phyloP scores from a whole-genome alignment of 225 moss, liverwort and hornwort species.

The Takakia lepidozioides region DNA sequence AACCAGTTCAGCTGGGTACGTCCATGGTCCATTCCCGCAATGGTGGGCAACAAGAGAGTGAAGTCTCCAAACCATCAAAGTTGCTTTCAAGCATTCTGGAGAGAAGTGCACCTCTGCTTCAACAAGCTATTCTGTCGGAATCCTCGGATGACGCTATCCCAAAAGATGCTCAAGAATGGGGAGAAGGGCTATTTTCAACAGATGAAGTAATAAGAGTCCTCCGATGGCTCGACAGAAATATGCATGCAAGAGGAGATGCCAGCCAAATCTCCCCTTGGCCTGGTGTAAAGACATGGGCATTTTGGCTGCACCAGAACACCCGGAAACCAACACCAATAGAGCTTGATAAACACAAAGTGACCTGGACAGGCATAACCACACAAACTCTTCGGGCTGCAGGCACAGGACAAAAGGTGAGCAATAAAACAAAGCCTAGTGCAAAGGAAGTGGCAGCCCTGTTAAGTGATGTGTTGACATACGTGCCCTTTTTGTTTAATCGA shows the following conservation, averaged over 20 bases:
- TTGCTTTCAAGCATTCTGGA: too few species aligned
- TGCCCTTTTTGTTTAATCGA: conserved; percentile 18
- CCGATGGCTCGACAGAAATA: conserved; percentile 20
- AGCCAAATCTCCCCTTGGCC: conserved; percentile 19
- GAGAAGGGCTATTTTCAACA: conserved; percentile 20
- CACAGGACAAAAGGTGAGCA: not conserved
- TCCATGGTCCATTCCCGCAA: too few species aligned
- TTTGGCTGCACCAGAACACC: conserved; percentile 29
- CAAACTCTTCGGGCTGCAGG: conserved; percentile 15
- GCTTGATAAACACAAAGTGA: conserved; percentile 16
- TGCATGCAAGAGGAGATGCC: conserved; percentile 13
- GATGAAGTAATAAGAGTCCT: conserved; percentile 20
- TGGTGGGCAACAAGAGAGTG: too few species aligned
- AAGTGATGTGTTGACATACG: conserved; percentile 31
- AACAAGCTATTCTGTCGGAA: too few species aligned
- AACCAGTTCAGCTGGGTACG: not conserved
- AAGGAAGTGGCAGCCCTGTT: conserved; percentile 23
- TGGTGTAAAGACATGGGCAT: conserved; percentile 20
- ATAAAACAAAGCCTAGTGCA: conserved; percentile 16
- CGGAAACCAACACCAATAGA: conserved; percentile 19
- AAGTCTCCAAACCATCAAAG: too few species aligned
- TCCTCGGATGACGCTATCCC: not conserved
- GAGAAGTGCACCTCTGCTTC: too few species aligned
- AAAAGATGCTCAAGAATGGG: conserved; percentile 13
- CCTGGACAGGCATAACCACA: conserved; percentile 30